Evolutionary conservation across 192 early-diverging fungal genomes (phyloP), one percentile per base, ranked within the genome.

Genomic region (Diversispora eburnea): DNA sequence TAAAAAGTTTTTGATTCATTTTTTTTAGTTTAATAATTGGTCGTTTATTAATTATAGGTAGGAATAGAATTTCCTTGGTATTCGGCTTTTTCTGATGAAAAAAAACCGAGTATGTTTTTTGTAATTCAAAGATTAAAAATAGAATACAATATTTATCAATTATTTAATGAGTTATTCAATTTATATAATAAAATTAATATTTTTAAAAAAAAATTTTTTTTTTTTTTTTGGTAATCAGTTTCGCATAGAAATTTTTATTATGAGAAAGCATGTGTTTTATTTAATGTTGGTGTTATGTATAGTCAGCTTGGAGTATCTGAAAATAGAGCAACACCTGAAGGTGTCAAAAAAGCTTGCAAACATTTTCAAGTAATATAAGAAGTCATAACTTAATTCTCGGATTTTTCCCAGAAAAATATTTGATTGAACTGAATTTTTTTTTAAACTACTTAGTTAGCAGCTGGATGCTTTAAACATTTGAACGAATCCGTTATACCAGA

Each of bases 251-350:
- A 88, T 76, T 77, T 94, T 80, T 88, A 87, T 82, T 95, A 90
- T 77, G 95, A 98, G 70, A 89, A 89, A 67, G 94, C 94, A 0
- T 88, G 86, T 22, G 79, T 96, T 0, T 79, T 96, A 20, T 98
- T 93, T 80, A 93, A 94, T 70, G 88, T 96, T 72, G 95, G 84
- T 4, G 90, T 93, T 10, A 86, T 91, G 74, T 95, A 96, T 76
- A 91, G 90, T 78, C 90, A 92, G 66, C 76, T 96, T 8, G 95
- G 87, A 2, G 85, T 82, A 22, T 75, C 84, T 13, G 91, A 95
- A 76, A 86, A 86, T 75, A 81, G 89, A 70, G 75, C 73, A n/a
- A 85, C 88, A 41, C 84, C 84, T 4, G 94, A 95, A 19, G 91
- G 93, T 43, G 76, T 93, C 41, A 94, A 89, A 78, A 81, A 84